Evolutionary conservation across 2,329 filamentous ascomycete species (phyloP), one percentile per base, ranked within the genome.

Genomic region (Trematosphaeria pertusa): DNA sequence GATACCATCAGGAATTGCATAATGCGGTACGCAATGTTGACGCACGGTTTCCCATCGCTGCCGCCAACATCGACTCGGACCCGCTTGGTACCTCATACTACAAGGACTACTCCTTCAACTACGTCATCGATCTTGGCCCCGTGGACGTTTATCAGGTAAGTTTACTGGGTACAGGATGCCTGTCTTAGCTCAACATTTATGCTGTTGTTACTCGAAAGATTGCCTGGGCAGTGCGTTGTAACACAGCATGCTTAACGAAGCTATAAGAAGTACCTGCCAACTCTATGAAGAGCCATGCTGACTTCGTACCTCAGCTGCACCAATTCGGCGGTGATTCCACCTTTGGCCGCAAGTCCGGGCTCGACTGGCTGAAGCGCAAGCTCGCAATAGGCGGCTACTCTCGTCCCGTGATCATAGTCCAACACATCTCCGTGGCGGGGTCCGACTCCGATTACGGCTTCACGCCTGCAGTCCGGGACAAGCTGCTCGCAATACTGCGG

Each of bases 311-410:
- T n/a, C n/a, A 43, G 34, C 24, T 43, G 39, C 39, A 43, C 19
- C 18, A 14, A 5, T 43, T 21, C 31, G 28, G 39, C 28, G 31
- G 39, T 19, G 39, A 43, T 18, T 8, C 8, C 31, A 12, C 9
- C 9, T 7, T 10, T 26, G 39, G 30, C 15, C 39, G 39, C 10
- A 35, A 43, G 20, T 34, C 28, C 22, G 39, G 39, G 3, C 28
- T 43, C 12, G 39, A 35, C 31, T 43, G 39, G 39, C 31, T 43
- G 31, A 43, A 43, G 18, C 39, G 39, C 28, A 43, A 35, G 17
- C 39, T 43, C 6, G 39, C 39, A 3, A 20, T 18, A 9, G 20
- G 20, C 14, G 39, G 39, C 6, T 43, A 33, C 18, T 15, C 15
- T 15, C 39, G 39, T 11, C 39, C 39, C 5, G 39, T 43, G 7